Base-by-base conservation (phyloP, 2,329 filamentous ascomycete genomes). In the Monosporascus ibericus region DNA sequence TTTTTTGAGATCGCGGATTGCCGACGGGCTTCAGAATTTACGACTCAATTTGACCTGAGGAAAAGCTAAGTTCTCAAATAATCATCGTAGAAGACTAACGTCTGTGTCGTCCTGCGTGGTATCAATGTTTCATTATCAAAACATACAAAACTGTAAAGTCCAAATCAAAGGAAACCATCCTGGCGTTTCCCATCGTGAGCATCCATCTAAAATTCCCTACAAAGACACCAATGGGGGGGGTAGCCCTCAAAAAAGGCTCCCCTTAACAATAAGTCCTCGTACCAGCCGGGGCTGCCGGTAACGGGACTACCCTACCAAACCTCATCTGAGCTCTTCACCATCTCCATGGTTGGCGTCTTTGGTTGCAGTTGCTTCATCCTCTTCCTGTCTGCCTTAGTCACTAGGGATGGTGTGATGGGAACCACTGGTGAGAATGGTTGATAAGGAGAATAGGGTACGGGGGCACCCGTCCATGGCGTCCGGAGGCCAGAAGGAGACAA, bases 381-480 rank as follows among this genome's bases (percentile, higher is more conserved):
- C 77, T 86, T 90, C 27, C 87, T 73, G 64, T 92, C 87, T 56
- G 82, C 80, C 68, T 78, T 82, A 24, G 84, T 89, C 17, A 89
- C 83, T 47, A 92, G 71, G 20, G 81, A 82, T n/a, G 88, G 87
- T 30, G 88, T 91, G 48, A 92, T 81, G 1, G 88, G 88, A 48
- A 90, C 79, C 47, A 88, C 75, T 1, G 88, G 87, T 6, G 85
- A 87, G 65, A 85, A 88, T 0, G 88, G 88, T 73, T 92, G 88
- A 60, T 92, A 92, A 0, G 88, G 87, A 51, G 81, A 84, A 68
- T 92, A 92, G 2, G 88, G 88, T 22, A 85, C 79, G 1, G 82
- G 77, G 22, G 75, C 76, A 5, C 80, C 82, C 1, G 79, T 83
- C 66, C 74, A 80, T 0, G 87, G 88, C 3, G 83, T 86, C 46